Evolutionary conservation across 2,329 filamentous ascomycete genomes (phyloP), one percentile per base, ranked within the genome.

Genomic region (Ophiognomonia clavigignenti-juglandacearum): DNA sequence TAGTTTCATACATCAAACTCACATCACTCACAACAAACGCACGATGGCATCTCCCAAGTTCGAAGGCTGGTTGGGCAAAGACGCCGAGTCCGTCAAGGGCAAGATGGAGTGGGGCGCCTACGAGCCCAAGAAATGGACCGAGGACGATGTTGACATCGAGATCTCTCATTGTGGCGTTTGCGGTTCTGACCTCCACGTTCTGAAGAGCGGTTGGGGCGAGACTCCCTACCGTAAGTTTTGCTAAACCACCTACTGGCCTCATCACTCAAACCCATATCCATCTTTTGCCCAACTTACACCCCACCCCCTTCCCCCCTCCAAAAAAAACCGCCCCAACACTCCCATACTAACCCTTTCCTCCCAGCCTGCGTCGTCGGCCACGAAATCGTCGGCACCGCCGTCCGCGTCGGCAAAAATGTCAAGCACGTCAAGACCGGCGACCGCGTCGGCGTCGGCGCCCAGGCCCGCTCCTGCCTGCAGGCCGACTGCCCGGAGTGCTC

Each of bases 131-230:
- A 63, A 66, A 23, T 83, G 78, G 73, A 73, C 78, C 19, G 79
- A 83, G 56, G 74, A 72, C 20, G 77, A 83, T 51, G 62, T 84
- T 42, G 80, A 83, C 56, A 79, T 84, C 47, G 68, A 75, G 53
- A 65, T 84, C 49, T 74, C 77, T 14, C 78, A 82, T 64, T 83
- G 77, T 53, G 80, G 79, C 49, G 72, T 83, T 46, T 83, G 80
- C 54, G 79, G 76, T 51, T 74, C 73, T 2, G 78, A 82, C 52
- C 24, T 81, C 24, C 77, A 82, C 59, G 72, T 64, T n/a, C 64
- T 82, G 8, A 68, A 71, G 40, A 75, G 73, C 1, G 77, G 71
- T 24, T 75, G 72, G 72, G 61, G 59, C 43, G 54, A 61, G 40
- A 68, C 68, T 9, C 58, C 60, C 2, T 70, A 70, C 50, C 65